Percentiles rank a stretch among this genome's conserved stretches.
Evolutionary conservation across 2,329 filamentous ascomycete species (phyloP).

Genomic region (Decorospora gaudefroyi): DNA sequence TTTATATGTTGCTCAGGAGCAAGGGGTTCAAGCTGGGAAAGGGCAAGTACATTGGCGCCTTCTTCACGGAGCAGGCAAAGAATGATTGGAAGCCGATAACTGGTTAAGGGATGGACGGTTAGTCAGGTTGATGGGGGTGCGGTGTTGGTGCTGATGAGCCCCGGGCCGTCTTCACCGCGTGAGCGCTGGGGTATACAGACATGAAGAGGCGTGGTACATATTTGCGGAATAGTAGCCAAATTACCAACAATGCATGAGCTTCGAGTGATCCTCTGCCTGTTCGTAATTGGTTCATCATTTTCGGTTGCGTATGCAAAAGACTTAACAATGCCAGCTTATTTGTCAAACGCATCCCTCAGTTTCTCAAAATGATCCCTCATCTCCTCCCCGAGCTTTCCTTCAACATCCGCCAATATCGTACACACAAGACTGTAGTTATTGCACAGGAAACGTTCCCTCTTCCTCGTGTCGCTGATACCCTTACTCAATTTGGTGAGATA

Average conservation of each 20-base stretch:
- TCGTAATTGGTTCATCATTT: too few species aligned
- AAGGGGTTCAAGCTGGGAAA: constrained; percentile 29
- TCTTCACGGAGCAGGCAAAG: constrained; percentile 26
- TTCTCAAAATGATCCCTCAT: constrained; percentile 75
- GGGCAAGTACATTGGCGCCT: constrained; percentile 17
- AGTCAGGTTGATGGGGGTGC: background rate
- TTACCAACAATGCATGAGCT: too few species aligned
- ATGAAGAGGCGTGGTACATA: too few species aligned
- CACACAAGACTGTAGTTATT: constrained; percentile 96
- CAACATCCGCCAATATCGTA: constrained; percentile 78
- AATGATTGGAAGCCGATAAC: constrained; percentile 29
- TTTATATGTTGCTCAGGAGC: constrained; percentile 31
- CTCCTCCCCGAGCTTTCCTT: constrained; percentile 73
- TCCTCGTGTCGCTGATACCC: constrained; percentile 74
- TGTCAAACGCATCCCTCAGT: constrained; percentile 53
- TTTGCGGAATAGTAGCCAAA: too few species aligned
- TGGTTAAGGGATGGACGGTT: constrained; percentile 5
- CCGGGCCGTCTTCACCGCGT: too few species aligned
- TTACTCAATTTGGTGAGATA: constrained; percentile 80
- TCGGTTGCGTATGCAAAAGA: too few species aligned
- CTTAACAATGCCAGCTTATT: constrained; percentile 14
- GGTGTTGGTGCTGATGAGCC: background rate
- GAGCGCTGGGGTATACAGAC: too few species aligned
- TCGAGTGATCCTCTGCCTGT: too few species aligned
- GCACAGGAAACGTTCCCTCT: constrained; percentile 83